Percentiles rank a stretch among this genome's conserved stretches.
Evolutionary conservation across 805 yeast genomes (phyloP).

Genomic region (Yarrowia porcina): DNA sequence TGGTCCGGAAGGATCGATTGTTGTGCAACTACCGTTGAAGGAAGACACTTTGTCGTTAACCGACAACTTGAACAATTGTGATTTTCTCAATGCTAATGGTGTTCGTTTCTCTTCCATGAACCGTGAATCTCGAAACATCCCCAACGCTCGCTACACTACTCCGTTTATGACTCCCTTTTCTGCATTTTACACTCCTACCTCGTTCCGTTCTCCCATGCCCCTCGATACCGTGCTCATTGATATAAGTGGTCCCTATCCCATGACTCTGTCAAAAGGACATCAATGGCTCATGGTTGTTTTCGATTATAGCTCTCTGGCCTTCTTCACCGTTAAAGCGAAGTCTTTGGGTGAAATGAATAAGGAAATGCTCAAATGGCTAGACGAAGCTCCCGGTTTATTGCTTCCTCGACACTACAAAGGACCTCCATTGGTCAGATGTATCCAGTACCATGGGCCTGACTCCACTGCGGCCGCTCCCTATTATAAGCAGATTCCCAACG

Average conservation of each 20-base stretch:
- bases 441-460: slow-evolving; percentile 19
- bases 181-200: slow-evolving; percentile 1
- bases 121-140: background rate
- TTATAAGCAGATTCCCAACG: background rate
- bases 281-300: background rate
- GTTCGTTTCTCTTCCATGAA: slow-evolving; percentile 2
- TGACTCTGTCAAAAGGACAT: slow-evolving; percentile 2
- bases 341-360: background rate
- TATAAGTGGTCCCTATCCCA: slow-evolving; percentile 10
- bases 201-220: background rate
- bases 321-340: slow-evolving; percentile 3
- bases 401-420: background rate
- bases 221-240: slow-evolving; percentile 5
- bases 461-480: slow-evolving; percentile 13
- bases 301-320: background rate
- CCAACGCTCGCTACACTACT: background rate
- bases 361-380: background rate
- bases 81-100: slow-evolving; percentile 6
- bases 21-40: background rate
- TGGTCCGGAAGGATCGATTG: background rate
- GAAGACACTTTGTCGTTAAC: background rate
- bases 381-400: background rate
- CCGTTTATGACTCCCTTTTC: slow-evolving; percentile 14
- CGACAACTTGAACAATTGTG: background rate
- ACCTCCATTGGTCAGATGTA: background rate